Evolutionary conservation across 2,329 filamentous ascomycete genomes (phyloP).

Genomic region (Fusarium sp.): DNA sequence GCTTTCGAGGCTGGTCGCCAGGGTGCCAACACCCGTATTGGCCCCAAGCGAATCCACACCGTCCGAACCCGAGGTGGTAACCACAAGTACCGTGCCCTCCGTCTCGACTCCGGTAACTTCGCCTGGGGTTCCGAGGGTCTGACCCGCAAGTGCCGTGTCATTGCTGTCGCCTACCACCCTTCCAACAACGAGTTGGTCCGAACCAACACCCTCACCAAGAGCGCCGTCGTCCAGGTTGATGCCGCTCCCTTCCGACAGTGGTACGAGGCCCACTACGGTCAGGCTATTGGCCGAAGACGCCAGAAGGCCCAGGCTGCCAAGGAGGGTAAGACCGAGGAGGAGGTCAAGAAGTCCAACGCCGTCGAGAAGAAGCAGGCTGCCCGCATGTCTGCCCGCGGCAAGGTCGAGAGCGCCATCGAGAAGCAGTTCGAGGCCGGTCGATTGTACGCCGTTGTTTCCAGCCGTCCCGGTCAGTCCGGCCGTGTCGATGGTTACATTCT

Average conservation of each 20-base stretch:
- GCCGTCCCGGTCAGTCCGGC: slow-evolving; percentile 95
- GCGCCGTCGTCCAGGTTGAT: slow-evolving; percentile 98
- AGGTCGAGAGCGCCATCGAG: slow-evolving; percentile 93
- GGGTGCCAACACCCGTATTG: slow-evolving; percentile 99
- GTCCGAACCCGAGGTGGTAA: slow-evolving; percentile 98
- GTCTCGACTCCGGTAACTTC: slow-evolving; percentile 99
- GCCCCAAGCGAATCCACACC: slow-evolving; percentile 94
- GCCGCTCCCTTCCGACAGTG: slow-evolving; percentile 99
- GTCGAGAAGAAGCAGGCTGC: slow-evolving; percentile 97
- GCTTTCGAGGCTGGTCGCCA: slow-evolving; percentile 99
- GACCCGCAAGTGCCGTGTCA: slow-evolving; percentile 99
- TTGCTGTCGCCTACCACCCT: slow-evolving; percentile 97
- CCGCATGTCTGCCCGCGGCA: slow-evolving; percentile 83
- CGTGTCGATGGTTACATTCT: slow-evolving; percentile 97
- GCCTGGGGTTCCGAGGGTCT: slow-evolving; percentile 98
- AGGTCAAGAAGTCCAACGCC: slow-evolving; percentile 91
- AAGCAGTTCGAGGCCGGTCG: slow-evolving; percentile 99
- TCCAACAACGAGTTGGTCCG: slow-evolving; percentile 99
- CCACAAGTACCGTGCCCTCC: slow-evolving; percentile 99
- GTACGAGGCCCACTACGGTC: slow-evolving; percentile 99
- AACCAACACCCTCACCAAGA: slow-evolving; percentile 99
- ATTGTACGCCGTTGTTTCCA: slow-evolving; percentile 91
- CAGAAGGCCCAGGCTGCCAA: slow-evolving; percentile 78
- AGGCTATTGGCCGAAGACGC: slow-evolving; percentile 87
- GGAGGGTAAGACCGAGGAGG: slow-evolving; percentile 72